Evolutionary conservation across 2,329 filamentous ascomycete species (phyloP).

Genomic region (Sporothrix sp.): DNA sequence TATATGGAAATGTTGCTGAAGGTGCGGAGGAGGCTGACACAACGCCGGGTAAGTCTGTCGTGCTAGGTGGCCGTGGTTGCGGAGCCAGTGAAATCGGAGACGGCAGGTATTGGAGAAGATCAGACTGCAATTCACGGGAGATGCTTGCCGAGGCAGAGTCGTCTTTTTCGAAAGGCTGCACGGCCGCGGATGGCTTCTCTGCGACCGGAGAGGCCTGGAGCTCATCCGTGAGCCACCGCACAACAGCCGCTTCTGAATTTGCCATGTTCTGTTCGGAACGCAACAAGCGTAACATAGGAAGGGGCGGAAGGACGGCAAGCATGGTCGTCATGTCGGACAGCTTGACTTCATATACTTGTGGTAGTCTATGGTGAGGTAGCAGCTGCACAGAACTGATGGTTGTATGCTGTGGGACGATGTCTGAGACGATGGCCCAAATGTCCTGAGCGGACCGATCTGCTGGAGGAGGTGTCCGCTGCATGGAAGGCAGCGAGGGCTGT

Average conservation of each 20-base stretch:
- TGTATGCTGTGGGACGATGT: constrained; percentile 22
- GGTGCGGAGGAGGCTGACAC: not conserved
- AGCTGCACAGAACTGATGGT: constrained; percentile 26
- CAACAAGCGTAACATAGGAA: constrained; percentile 33
- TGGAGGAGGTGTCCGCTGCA: constrained; percentile 26
- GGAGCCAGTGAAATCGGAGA: constrained; percentile 31
- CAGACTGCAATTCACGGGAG: not conserved
- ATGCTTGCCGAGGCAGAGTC: not conserved
- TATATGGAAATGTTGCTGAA: not conserved
- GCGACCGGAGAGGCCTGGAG: not conserved
- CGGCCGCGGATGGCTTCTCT: no score
- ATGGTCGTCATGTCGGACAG: constrained; percentile 33
- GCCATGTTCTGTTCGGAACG: constrained; percentile 37
- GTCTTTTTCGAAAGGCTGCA: no score
- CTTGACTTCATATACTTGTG: constrained; percentile 34
- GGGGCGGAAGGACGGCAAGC: constrained; percentile 34
- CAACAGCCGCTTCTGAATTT: constrained; percentile 34
- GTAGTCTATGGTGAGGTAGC: constrained; percentile 26
- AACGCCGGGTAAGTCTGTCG: not conserved
- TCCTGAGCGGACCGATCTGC: constrained; percentile 19
- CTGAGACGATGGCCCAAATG: constrained; percentile 28
- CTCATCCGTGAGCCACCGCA: constrained; percentile 34
- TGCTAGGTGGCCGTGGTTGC: constrained; percentile 11
- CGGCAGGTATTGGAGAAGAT: constrained; percentile 30
- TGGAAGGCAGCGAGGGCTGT: constrained; percentile 20